Evolutionary conservation across 176 grass and related monocot genomes (phyloP), one percentile per base, ranked within the genome.

Genomic region (Oryza officinalis): DNA sequence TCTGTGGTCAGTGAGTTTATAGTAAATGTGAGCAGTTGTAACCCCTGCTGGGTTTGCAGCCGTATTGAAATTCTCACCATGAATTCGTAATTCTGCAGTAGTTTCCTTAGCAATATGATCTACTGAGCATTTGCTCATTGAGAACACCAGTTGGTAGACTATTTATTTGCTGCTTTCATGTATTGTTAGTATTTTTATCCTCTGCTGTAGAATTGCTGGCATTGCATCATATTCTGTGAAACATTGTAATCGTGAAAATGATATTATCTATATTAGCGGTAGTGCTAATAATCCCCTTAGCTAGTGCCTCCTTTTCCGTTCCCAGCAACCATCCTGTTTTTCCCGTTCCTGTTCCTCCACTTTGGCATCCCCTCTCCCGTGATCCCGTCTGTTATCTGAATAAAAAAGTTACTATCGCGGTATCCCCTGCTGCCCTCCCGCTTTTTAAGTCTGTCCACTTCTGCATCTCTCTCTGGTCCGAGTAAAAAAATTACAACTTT

Each of bases 91-190:
- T 18, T 15, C 4, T 43, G 44, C 7, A 50, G 22, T 74, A 61
- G 75, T 44, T 79, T 57, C 40, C 23, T 23, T 33, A 60, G 79
- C 45, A 71, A 77, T 13, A 8, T 11, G 28, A 23, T 37, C 30
- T 67, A 54, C 10, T n/a, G 27, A 76, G 10, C 5, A 41, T 76
- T 22, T 80, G 2, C 63, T 75, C 49, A 52, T 89, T 85, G 32
- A 61, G 28, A 69, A 41, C 57, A 32, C 17, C n/a, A 74, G 27
- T 49, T 61, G 27, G 22, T 85, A 47, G 57, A 35, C 17, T 11
- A 59, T 46, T n/a, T 52, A 1, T 70, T 75, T 65, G 14, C 18
- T 35, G 26, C 74, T 46, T 31, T 66, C 63, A 28, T 82, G 67
- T 31, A 44, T 71, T 81, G 23, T 71, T 43, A 49, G 11, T 35